Percentiles rank a stretch among this genome's conserved stretches.
phyloP scores from a whole-genome alignment of 257 asterid genomes.

The Solanum lignicaule region DNA sequence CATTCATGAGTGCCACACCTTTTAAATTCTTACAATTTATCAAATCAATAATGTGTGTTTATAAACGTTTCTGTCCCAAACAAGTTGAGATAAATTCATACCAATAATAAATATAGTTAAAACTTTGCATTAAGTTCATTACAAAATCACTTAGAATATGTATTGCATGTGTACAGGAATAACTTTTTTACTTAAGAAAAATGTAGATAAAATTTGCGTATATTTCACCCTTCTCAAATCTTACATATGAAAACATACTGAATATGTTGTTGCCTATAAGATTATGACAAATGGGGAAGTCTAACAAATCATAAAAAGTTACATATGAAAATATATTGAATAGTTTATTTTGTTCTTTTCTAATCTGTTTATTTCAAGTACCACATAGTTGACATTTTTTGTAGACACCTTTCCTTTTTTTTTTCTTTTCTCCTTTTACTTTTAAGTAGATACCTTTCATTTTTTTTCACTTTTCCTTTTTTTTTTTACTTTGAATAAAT shows the following conservation, averaged over 20 bases:
- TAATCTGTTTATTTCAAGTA: background rate
- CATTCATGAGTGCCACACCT: background rate
- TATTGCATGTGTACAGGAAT: accelerated
- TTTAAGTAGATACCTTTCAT: background rate
- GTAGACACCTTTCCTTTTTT: background rate
- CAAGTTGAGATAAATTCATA: background rate
- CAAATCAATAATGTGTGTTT: background rate
- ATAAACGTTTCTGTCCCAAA: background rate
- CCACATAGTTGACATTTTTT: background rate
- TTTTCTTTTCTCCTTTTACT: background rate
- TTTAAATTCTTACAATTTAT: background rate
- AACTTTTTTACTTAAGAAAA: background rate
- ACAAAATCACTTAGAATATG: background rate
- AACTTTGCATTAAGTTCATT: background rate
- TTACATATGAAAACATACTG: background rate
- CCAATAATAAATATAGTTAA: background rate
- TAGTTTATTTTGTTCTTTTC: background rate
- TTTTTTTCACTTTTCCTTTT: background rate
- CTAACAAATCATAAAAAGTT: background rate
- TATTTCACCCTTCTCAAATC: accelerated
- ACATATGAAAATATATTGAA: too few species aligned
- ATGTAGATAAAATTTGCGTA: accelerated
- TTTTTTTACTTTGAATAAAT: background rate
- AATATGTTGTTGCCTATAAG: background rate
- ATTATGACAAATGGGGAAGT: background rate